Base-by-base conservation (phyloP, 441 rosid species). In the Syzygium malaccense region DNA sequence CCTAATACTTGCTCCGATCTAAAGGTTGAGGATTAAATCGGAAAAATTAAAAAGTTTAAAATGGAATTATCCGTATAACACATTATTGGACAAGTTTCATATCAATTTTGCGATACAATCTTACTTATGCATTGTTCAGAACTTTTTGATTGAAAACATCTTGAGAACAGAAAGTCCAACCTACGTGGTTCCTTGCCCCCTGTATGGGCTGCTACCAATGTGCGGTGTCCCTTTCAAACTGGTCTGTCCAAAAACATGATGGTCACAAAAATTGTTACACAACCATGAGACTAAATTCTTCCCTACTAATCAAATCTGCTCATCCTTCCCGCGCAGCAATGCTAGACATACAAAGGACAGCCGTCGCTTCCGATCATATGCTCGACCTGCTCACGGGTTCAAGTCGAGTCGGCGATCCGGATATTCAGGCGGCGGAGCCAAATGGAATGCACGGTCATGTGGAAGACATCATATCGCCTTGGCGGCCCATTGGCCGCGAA, bases 371-470 rank as follows among this genome's bases (percentile, higher is more conserved):
- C n/a, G 5, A 75, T 12, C 18, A 14, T 26, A 13, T 41, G 14
- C n/a, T 12, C 0, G n/a, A 14, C 3, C 1, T 45, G n/a, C 53
- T 41, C 2, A n/a, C 53, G 6, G 3, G n/a, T 23, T 75, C 7
- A 41, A 41, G 83, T 25, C 83, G n/a, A 75, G 83, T 41, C 10
- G 53, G 51, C 1, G n/a, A 94, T 88, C 25, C 56, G 92, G 60
- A 94, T 51, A 66, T 90, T 92, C 53, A 92, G 84, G 86, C 92
- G 91, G 53, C 93, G 86, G 49, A 92, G 93, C 94, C 93, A 92
- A 19, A 92, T 88, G 5, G 94, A 92, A 57, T 91, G 94, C 37
- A 86, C 32, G 32, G 87, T 89, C 94, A 92, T 91, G 62, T 90
- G 92, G 79, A 92, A 91, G 55, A 91, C 89, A 51, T 92, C 94